Conservation (phyloP, 2,329 filamentous ascomycete species). For the Mycosphaerella sp. region DNA sequence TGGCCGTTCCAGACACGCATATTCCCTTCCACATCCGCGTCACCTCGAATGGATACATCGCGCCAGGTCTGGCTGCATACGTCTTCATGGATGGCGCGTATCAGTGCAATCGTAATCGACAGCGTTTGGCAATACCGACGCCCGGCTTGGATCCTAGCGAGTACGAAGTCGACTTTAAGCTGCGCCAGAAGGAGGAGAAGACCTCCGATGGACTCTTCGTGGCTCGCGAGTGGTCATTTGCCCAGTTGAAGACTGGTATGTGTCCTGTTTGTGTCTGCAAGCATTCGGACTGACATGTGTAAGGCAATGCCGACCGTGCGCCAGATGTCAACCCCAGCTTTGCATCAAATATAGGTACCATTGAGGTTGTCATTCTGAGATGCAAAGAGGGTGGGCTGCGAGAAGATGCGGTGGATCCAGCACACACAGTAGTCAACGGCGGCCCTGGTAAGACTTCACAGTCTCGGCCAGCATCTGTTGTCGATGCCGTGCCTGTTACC, state of each 20-base stretch:
- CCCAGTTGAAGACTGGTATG: conserved; percentile 45
- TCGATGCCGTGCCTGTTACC: background rate
- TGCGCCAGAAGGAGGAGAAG: conserved; percentile 51
- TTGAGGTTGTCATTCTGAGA: conserved; percentile 45
- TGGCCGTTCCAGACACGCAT: conserved; percentile 45
- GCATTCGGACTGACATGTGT: conserved; percentile 14
- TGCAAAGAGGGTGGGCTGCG: conserved; percentile 28
- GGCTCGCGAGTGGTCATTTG: conserved; percentile 50
- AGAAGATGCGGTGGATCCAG: conserved; percentile 7
- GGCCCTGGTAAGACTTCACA: background rate
- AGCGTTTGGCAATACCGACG: conserved; percentile 36
- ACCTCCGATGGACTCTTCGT: conserved; percentile 43
- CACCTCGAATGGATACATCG: conserved; percentile 46
- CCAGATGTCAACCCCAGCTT: conserved; percentile 32
- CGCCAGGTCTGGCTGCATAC: conserved; percentile 48
- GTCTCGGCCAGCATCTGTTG: background rate
- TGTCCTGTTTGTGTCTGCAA: background rate
- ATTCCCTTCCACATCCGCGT: conserved; percentile 47
- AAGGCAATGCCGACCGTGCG: conserved; percentile 37
- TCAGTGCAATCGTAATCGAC: conserved; percentile 52
- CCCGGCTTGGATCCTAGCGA: conserved; percentile 22
- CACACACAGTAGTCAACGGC: background rate
- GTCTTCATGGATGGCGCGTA: conserved; percentile 54
- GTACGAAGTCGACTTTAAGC: conserved; percentile 43
- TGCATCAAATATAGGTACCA: conserved; percentile 41